Base-by-base conservation (phyloP, 139 green algal genomes). In the Tetradesmus lagerheimii region DNA sequence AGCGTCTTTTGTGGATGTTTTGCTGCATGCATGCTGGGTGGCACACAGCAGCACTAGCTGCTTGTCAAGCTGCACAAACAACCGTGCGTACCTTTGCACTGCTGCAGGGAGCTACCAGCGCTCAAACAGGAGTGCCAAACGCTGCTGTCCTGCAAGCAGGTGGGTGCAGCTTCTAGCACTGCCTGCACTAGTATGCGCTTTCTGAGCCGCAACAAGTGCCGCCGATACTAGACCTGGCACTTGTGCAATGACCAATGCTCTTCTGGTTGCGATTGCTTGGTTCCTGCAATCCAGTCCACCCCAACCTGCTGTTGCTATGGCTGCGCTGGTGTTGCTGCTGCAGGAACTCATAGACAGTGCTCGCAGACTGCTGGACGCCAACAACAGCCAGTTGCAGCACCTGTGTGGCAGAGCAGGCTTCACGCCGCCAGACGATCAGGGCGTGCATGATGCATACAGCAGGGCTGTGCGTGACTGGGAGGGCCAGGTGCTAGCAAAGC, bases 261-360 rank as follows among this genome's bases (percentile, higher is more conserved):
- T 1, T 20, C 8, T 23, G 47, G 1, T 62, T 23, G 47, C 47
- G 47, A 23, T 62, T 62, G 47, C 47, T 14, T 20, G 47, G 4
- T 1, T 37, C n/a, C n/a, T n/a, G n/a, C n/a, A n/a, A n/a, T n/a
- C n/a, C n/a, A n/a, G n/a, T n/a, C n/a, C n/a, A n/a, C n/a, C n/a
- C n/a, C n/a, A n/a, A n/a, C n/a, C 29, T 41, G n/a, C n/a, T 25
- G 71, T n/a, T 38, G n/a, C n/a, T 38, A 15, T 39, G 4, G 23
- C 76, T 53, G 37, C 14, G 34, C 35, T 43, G 39, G 8, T 62
- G 38, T 62, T 31, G 9, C 12, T 71, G 23, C 15, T 57, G 86
- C 78, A 91, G 87, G 87, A 91, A 41, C 62, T 91, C 43, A 50
- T 86, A 31, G 87, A 91, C 87, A 80, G 18, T 80, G 87, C 87